phyloP scores from a whole-genome alignment of 306 rosid genomes.

The Fragaria iinumae region DNA sequence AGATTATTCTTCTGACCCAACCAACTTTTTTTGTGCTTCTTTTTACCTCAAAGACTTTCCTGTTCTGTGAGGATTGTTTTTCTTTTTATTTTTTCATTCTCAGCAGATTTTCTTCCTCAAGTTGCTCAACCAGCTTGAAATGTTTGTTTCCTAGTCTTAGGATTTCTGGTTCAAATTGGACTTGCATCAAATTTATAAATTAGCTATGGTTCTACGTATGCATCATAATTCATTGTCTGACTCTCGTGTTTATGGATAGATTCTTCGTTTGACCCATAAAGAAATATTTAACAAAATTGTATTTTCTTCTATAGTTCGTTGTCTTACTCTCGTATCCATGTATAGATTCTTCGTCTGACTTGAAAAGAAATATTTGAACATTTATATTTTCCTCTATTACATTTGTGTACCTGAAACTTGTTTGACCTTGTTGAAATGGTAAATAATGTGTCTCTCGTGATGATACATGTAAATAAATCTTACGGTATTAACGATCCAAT shows the following conservation, averaged over 20 bases:
- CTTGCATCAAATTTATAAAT: not conserved
- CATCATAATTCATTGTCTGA: no score
- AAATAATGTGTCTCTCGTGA: not conserved
- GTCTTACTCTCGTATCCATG: no score
- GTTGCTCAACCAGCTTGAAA: not conserved
- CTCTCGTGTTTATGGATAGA: no score
- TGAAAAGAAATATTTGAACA: no score
- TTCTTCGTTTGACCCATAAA: no score
- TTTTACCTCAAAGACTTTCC: not conserved
- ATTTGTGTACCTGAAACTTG: not conserved
- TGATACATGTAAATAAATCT: not conserved
- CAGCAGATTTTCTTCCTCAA: not conserved
- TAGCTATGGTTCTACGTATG: no score
- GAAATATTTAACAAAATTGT: no score
- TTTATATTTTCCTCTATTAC: no score
- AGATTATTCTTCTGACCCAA: slow-evolving; percentile 7
- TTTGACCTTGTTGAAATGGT: not conserved
- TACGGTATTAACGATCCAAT: not conserved
- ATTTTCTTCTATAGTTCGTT: no score
- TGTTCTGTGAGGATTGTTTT: not conserved
- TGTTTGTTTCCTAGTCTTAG: not conserved
- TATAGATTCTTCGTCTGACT: no score
- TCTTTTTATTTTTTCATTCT: not conserved
- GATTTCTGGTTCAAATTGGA: not conserved
- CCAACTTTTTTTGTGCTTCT: not conserved